Conservation (phyloP, 768 basidiomycete species). For the Hortiboletus campestris region DNA sequence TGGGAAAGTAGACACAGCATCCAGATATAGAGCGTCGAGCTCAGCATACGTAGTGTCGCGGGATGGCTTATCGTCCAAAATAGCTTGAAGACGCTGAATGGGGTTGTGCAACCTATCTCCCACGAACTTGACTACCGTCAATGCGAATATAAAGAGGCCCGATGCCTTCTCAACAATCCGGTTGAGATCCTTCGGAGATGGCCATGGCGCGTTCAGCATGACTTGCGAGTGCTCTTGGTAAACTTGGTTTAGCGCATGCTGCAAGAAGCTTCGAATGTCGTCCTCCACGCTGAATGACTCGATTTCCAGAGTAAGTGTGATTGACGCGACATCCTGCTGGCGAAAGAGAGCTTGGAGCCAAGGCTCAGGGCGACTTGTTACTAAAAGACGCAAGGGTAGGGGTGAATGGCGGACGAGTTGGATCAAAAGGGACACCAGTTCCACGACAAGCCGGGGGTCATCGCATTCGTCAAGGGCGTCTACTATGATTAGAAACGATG, state of each 20-base stretch:
- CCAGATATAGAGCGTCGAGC: conserved; percentile 14
- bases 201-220: conserved; percentile 23
- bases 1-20: conserved; percentile 14
- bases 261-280: conserved; percentile 24
- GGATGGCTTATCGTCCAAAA: conserved; percentile 9
- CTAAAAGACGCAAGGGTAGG: conserved; percentile 22
- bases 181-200: conserved; percentile 21
- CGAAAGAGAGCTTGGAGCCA: conserved; percentile 20
- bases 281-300: conserved; percentile 20
- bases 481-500: conserved; percentile 18
- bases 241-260: conserved; percentile 13
- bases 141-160: conserved; percentile 28
- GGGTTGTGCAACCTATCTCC: conserved; percentile 20
- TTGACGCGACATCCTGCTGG: conserved; percentile 8
- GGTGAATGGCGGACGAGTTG: conserved; percentile 10
- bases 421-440: conserved; percentile 21
- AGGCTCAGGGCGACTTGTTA: conserved; percentile 21
- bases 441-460: conserved; percentile 19
- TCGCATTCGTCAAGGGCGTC: conserved; percentile 27
- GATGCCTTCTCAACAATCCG: conserved; percentile 16
- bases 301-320: conserved; percentile 14
- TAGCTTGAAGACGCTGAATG: conserved; percentile 11
- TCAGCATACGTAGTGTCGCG: conserved; percentile 12
- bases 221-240: conserved; percentile 8
- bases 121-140: conserved; percentile 28